Percentiles rank a stretch among this genome's conserved stretches.
Conservation (phyloP, 2,329 filamentous ascomycete genomes). For the Raffaelea albimanens region DNA sequence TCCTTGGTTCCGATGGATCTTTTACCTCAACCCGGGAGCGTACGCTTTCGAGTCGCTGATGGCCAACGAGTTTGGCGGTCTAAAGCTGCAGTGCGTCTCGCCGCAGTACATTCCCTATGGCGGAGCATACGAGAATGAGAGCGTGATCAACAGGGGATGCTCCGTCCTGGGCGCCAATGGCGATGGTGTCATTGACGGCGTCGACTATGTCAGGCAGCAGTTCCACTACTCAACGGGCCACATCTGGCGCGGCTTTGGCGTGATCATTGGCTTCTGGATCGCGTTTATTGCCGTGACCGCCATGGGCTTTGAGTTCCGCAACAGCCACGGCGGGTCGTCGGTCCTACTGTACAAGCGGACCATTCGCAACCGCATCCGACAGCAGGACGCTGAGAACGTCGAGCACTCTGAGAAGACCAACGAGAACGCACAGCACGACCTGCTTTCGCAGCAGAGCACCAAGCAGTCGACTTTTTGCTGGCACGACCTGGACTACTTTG, state of each 20-base stretch:
- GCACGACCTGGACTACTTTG: slow-evolving; percentile 62
- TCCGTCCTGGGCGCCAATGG: slow-evolving; percentile 1
- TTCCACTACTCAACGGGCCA: slow-evolving; percentile 47
- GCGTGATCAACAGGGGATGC: slow-evolving; percentile 1
- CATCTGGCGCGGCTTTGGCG: slow-evolving; percentile 69
- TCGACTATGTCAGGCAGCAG: slow-evolving; percentile 39
- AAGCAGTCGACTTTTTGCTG: slow-evolving; percentile 64
- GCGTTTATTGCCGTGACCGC: slow-evolving; percentile 33
- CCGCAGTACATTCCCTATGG: slow-evolving; percentile 18
- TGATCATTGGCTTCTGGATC: slow-evolving; percentile 60
- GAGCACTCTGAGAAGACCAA: not conserved
- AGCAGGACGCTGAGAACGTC: not conserved
- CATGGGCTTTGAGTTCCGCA: slow-evolving; percentile 57
- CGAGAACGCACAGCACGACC: not conserved
- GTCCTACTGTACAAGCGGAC: slow-evolving; percentile 10
- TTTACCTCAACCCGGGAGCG: slow-evolving; percentile 50
- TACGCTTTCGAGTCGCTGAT: slow-evolving; percentile 57
- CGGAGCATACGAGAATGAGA: not conserved
- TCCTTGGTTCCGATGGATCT: slow-evolving; percentile 57
- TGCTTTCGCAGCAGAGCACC: slow-evolving; percentile 17
- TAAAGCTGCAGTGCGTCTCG: slow-evolving; percentile 42
- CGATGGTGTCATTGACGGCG: slow-evolving; percentile 38
- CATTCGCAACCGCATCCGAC: not conserved
- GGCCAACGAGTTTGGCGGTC: slow-evolving; percentile 44
- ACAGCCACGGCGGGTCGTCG: slow-evolving; percentile 54